Evolutionary conservation across 2,329 filamentous ascomycete species (phyloP), one percentile per base, ranked within the genome.

Genomic region (Cladosporium sp.): DNA sequence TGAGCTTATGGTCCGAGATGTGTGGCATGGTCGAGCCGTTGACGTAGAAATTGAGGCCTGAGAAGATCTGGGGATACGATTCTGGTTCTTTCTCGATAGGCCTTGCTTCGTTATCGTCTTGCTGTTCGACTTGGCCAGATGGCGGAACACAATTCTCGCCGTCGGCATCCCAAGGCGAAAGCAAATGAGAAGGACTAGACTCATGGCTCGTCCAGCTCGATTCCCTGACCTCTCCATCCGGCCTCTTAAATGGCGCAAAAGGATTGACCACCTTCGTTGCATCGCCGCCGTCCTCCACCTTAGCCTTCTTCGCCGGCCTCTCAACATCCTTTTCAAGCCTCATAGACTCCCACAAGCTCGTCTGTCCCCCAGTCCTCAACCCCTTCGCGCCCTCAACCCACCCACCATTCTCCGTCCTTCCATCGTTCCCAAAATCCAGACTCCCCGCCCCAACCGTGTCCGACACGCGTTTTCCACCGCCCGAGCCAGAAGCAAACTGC

Each of bases 1-100:
- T 95, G 53, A 96, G 79, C 66, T 82, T 86, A 72, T 95, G 87
- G 68, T 96, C 91, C 11, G 88, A 95, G 56, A 95, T 80, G 19
- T 82, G 70, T 1, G 91, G 90, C 55, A 84, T 79, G 2, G 89
- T 95, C 59, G 87, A 91, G 56, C 90, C 90, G 69, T 95, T 95
- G 69, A 96, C 80, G 71, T 92, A 93, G 61, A 95, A 79, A 48
- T 81, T 84, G 18, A 90, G 77, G 13, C 83, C 81, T 42, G 80
- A 71, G 66, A 96, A 65, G 43, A 67, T 61, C 41, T 64, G 64
- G 6, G 63, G 61, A 40, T 52, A 38, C 33, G 52, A 34, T 37
- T 32, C 38, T 37, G 51, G 42, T 14, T 49, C 46, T 10, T 28
- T 42, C 31, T 37, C n/a, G 34, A 38, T 33, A 9, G 33, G 14